Conservation (phyloP, 1,284 basidiomycete genomes). For the Wallemia mellicola region DNA sequence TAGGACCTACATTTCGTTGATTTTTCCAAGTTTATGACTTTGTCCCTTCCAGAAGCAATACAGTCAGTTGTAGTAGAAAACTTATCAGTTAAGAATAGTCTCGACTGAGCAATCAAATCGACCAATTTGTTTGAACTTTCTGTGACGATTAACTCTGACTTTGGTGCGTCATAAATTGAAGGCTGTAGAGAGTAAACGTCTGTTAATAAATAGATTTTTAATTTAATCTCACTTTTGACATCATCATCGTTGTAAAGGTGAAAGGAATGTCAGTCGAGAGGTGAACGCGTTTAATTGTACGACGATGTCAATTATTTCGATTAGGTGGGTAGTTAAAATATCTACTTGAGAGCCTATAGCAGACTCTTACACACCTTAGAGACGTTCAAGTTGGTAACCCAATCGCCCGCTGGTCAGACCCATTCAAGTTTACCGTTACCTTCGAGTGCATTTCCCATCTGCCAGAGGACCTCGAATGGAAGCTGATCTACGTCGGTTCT, state of each 20-base stretch:
- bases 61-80: neutral
- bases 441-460: constrained; percentile 90
- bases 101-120: neutral
- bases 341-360: too few relatives aligned
- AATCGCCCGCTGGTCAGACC: constrained; percentile 20
- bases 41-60: neutral
- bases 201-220: neutral
- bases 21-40: neutral
- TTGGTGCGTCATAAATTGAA: neutral
- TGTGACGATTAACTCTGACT: neutral
- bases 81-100: neutral
- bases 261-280: neutral
- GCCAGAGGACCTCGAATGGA: constrained; percentile 95
- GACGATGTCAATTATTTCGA: neutral
- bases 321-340: neutral
- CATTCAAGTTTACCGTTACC: constrained; percentile 80
- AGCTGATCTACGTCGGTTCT: constrained; percentile 82
- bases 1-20: neutral
- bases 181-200: neutral
- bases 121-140: neutral
- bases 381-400: neutral
- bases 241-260: neutral
- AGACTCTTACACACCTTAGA: neutral
- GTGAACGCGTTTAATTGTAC: neutral
- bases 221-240: neutral